These are phyloP conservation scores for Hydrangea macrophylla DNA, from an alignment of 148 eudicot species.

Conservation along the genomic window DNA sequence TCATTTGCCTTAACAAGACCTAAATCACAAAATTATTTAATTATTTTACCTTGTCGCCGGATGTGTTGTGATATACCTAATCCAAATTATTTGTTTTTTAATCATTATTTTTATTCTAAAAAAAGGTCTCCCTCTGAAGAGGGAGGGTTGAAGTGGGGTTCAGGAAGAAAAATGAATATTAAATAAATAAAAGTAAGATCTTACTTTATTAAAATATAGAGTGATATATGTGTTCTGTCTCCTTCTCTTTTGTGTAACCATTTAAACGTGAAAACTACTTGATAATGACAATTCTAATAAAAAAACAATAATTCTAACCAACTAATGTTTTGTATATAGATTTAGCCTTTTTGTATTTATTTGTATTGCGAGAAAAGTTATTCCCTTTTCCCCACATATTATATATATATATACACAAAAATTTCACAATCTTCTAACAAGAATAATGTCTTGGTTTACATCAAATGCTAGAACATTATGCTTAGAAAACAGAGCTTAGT, in stretches of 20 bases:
- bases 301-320: no score
- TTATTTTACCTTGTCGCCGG: background rate
- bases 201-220: constrained; percentile 4
- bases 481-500: no score
- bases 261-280: no score
- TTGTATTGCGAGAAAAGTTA: no score
- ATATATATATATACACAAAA: no score
- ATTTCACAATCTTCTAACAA: no score
- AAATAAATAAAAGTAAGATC: background rate
- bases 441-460: no score
- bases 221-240: background rate
- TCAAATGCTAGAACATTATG: no score
- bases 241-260: background rate
- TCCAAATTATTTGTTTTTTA: constrained; percentile 16
- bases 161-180: background rate
- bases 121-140: constrained; percentile 7
- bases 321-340: no score
- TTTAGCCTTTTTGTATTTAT: no score
- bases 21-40: background rate
- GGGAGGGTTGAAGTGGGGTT: constrained; percentile 23
- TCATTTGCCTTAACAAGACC: constrained; percentile 5
- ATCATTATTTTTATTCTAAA: constrained; percentile 11
- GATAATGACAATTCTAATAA: no score
- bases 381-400: no score
- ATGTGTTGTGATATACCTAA: constrained; percentile 18